Evolutionary conservation across 2,329 filamentous ascomycete genomes (phyloP), one percentile per base, ranked within the genome.

Genomic region (Spiromastix sp.): DNA sequence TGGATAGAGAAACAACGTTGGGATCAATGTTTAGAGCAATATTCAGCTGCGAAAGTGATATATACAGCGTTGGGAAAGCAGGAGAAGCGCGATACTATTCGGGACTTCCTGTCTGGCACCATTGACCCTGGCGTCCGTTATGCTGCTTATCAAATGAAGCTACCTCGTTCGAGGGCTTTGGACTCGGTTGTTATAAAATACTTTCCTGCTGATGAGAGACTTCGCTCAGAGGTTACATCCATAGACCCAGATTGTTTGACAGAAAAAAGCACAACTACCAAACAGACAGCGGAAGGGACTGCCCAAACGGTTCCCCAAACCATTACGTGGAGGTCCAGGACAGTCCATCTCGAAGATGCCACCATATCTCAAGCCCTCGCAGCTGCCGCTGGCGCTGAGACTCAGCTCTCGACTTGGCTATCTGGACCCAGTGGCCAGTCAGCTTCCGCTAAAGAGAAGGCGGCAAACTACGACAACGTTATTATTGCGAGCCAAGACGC

Each of bases 41-140:
- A 85, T 52, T 76, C 89, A 0, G 70, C 80, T 17, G 77, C 85
- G 13, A 74, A 84, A 42, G 71, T 94, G 38, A 80, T 94, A 48
- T 98, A 96, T 64, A 79, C 73, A 41, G 78, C 82, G 1, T 67
- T 98, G 28, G 70, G 78, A 12, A 67, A 72, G 42, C 49, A 52
- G 32, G 74, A 63, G 42, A 80, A 77, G 54, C 79, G 77, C 42
- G 89, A 94, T 39, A 67, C 82, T 22, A 91, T 85, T 68, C 86
- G 83, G 54, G 89, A 96, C 42, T 70, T 95, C 16, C 66, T 98
- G 38, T 77, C 81, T 31, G 79, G 83, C 49, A 93, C 83, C 4
- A 79, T 94, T 42, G 91, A 98, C 55, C 87, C 87, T 2, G 93
- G 86, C 42, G 84, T 98, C 50, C 80, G 89, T 43, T 96, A 93